phyloP scores from a whole-genome alignment of 257 asterid species.

The Solanum megistacrolobum region DNA sequence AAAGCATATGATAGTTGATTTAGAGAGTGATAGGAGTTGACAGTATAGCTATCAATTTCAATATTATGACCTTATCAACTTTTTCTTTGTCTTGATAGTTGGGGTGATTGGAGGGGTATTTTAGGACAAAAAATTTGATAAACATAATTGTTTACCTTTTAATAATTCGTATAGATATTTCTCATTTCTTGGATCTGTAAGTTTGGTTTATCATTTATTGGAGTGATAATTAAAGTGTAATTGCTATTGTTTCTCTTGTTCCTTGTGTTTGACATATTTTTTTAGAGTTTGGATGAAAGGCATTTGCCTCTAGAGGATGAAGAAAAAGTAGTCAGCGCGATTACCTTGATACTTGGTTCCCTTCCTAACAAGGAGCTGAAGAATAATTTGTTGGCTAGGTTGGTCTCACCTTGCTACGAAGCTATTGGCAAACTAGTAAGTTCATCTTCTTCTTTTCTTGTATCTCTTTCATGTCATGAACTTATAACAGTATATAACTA shows the following conservation, averaged over 20 bases:
- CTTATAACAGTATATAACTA: background rate
- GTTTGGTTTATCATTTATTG: background rate
- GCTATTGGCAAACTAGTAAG: constrained; percentile 73
- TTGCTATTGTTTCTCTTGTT: background rate
- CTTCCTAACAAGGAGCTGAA: constrained; percentile 68
- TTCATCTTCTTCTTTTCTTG: background rate
- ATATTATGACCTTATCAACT: background rate
- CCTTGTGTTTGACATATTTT: background rate
- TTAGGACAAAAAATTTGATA: background rate
- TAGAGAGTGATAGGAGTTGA: background rate
- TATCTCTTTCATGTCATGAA: background rate
- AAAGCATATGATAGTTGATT: background rate
- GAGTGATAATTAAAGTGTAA: background rate
- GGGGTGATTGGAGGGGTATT: background rate
- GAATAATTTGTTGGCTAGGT: constrained; percentile 51
- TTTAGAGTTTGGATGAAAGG: constrained; percentile 68
- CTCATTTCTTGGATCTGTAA: background rate
- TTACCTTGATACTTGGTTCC: constrained; percentile 58
- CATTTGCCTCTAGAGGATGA: constrained; percentile 63
- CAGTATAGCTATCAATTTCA: background rate
- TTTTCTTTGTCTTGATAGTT: background rate
- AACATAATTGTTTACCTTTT: background rate
- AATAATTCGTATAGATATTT: background rate
- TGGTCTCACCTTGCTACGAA: constrained; percentile 65
- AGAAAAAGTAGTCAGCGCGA: constrained; percentile 74